Base-by-base conservation (phyloP, 371 early-diverging fungal genomes). In the Mortierella sp. region DNA sequence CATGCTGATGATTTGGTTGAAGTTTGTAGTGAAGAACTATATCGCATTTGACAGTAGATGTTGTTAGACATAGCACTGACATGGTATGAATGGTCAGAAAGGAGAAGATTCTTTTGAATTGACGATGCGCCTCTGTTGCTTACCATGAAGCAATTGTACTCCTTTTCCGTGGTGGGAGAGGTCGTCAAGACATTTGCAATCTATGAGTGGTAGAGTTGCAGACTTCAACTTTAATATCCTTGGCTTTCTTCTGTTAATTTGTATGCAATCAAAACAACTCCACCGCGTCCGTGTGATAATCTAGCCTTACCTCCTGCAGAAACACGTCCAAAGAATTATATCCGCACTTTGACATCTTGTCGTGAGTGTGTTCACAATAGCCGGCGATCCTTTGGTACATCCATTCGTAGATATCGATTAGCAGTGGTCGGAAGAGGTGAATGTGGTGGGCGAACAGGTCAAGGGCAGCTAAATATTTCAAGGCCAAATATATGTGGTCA, bases 21-120 rank as follows among this genome's bases (percentile, higher is more conserved):
- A 91, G 29, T 86, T 79, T 9, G 77, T 68, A 50, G 91, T 85
- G 66, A 92, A 92, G 77, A 89, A 88, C 92, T 94, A 61, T 39
- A 5, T 24, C 29, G 8, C 0, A 34, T 37, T n/a, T 24, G 31
- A 39, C 6, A 41, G 4, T 2, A 26, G 0, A 4, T 5, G 40
- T n/a, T 26, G 11, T 53, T 37, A 66, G 40, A 26, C 43, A 58
- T 31, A 7, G 29, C 9, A 5, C 34, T 29, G 10, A 9, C 34
- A 9, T 22, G 9, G 31, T 2, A 55, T 29, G 45, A 71, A 43
- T 45, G 19, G 37, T 41, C 9, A 63, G 48, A 14, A 66, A 34
- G 29, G 19, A 10, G 3, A n/a, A n/a, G n/a, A n/a, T n/a, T n/a
- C n/a, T n/a, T n/a, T 9, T 4, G 26, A 55, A 48, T 14, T 55